Evolutionary conservation across 2,329 filamentous ascomycete genomes (phyloP).

Genomic region (Phialophora tarda): DNA sequence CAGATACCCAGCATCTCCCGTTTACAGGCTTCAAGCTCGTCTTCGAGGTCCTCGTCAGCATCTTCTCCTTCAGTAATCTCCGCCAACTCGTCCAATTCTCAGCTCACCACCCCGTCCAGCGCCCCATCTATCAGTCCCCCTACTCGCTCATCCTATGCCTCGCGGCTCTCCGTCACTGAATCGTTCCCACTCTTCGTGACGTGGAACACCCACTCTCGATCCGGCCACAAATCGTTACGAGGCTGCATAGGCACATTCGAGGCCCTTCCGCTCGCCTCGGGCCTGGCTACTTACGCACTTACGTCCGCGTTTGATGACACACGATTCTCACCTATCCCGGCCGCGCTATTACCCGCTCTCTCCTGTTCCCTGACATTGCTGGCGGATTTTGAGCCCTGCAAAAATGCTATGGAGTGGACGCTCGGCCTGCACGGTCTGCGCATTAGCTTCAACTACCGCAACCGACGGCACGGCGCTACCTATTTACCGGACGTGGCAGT

Average conservation of each 20-base stretch:
- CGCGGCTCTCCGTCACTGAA: slow-evolving; percentile 44
- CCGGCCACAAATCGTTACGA: slow-evolving; percentile 71
- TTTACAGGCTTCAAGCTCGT: slow-evolving; percentile 37
- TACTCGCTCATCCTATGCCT: slow-evolving; percentile 48
- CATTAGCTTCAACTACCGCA: slow-evolving; percentile 74
- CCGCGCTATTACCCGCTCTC: slow-evolving; percentile 53
- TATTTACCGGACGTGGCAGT: slow-evolving; percentile 90
- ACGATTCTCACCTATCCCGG: slow-evolving; percentile 64
- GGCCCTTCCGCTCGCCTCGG: slow-evolving; percentile 71
- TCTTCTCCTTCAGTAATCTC: slow-evolving; percentile 50
- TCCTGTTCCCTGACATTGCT: slow-evolving; percentile 76
- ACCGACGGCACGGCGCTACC: slow-evolving; percentile 76
- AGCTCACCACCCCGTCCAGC: slow-evolving; percentile 51
- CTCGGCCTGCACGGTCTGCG: slow-evolving; percentile 85
- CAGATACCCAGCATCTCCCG: slow-evolving; percentile 42
- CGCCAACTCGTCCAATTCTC: slow-evolving; percentile 54
- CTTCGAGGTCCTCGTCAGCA: slow-evolving; percentile 44
- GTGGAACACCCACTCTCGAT: slow-evolving; percentile 77
- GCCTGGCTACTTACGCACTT: slow-evolving; percentile 79
- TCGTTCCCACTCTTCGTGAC: slow-evolving; percentile 87
- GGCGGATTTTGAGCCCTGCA: slow-evolving; percentile 79
- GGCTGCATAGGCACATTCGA: slow-evolving; percentile 98
- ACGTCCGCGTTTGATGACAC: slow-evolving; percentile 74
- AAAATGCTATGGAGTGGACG: slow-evolving; percentile 79
- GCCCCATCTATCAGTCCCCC: slow-evolving; percentile 55